Evolutionary conservation across 2,329 filamentous ascomycete species (phyloP).

Genomic region (Trichothecium roseum): DNA sequence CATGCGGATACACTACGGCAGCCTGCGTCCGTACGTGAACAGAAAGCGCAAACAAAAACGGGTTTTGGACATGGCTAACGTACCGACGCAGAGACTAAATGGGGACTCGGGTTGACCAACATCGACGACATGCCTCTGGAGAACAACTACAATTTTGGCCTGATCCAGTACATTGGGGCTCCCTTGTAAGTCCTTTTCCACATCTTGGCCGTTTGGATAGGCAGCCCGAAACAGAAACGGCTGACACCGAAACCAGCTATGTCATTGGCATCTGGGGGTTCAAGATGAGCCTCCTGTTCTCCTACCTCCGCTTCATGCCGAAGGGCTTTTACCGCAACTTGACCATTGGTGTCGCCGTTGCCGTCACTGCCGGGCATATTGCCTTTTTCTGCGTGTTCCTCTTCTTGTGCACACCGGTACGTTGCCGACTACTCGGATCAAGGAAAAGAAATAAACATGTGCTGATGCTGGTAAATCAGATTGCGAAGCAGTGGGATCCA

Average conservation of each 20-base stretch:
- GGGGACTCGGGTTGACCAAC: slow-evolving; percentile 25
- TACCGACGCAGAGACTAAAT: slow-evolving; percentile 28
- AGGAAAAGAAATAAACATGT: background rate
- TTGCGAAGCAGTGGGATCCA: slow-evolving; percentile 30
- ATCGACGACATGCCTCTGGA: slow-evolving; percentile 24
- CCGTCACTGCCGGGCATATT: slow-evolving; percentile 27
- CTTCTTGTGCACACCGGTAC: slow-evolving; percentile 23
- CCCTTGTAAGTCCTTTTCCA: slow-evolving; percentile 23
- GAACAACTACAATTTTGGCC: slow-evolving; percentile 27
- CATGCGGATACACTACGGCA: slow-evolving; percentile 23
- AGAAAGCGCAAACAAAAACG: background rate
- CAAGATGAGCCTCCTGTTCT: slow-evolving; percentile 33
- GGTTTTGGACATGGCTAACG: background rate
- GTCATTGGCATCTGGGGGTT: slow-evolving; percentile 32
- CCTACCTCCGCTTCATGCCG: slow-evolving; percentile 33
- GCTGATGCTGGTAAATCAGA: slow-evolving; percentile 1
- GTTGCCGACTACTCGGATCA: background rate
- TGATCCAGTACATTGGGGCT: slow-evolving; percentile 29
- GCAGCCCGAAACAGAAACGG: background rate
- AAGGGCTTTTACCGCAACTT: slow-evolving; percentile 20
- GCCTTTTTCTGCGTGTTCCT: slow-evolving; percentile 23
- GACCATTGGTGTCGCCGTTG: slow-evolving; percentile 22
- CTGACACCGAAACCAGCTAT: slow-evolving; percentile 18
- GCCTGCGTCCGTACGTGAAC: slow-evolving; percentile 23
- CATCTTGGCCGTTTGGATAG: too few species aligned